Conservation (phyloP, 225 moss, liverwort and hornwort genomes). For the Takakia lepidozioides region DNA sequence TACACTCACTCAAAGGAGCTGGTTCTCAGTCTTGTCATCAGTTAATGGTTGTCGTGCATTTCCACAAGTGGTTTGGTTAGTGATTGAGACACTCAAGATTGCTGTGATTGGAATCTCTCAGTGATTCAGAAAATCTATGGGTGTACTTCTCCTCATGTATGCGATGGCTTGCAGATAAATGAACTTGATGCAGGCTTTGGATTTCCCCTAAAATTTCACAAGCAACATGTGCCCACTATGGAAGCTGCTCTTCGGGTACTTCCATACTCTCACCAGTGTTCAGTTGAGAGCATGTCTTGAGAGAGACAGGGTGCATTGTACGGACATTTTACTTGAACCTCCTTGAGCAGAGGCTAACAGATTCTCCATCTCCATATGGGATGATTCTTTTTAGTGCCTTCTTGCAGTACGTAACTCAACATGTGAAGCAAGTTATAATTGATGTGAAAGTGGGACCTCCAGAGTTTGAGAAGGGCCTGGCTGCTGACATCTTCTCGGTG, state of each 20-base stretch:
- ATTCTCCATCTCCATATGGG: conserved; percentile 1
- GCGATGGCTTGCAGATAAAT: conserved; percentile 38
- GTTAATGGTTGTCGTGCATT: no score
- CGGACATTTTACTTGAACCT: no score
- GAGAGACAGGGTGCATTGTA: no score
- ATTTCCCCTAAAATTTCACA: conserved; percentile 36
- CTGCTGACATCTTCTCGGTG: conserved; percentile 59
- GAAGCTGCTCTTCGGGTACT: conserved; percentile 82
- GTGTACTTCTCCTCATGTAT: no score
- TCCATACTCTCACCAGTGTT: no score
- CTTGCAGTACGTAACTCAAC: conserved; percentile 60
- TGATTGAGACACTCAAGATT: no score
- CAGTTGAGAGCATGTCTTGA: no score
- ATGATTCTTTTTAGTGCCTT: conserved; percentile 1
- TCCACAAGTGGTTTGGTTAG: no score
- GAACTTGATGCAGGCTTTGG: conserved; percentile 56
- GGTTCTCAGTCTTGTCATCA: no score
- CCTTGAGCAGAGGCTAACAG: not conserved
- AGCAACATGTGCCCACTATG: conserved; percentile 64
- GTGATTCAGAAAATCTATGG: no score
- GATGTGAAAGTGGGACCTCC: conserved; percentile 98
- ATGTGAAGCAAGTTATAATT: conserved; percentile 72
- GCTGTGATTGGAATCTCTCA: no score
- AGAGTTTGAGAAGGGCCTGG: conserved; percentile 59
- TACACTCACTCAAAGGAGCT: no score